These are phyloP conservation scores for Isochrysis galbana DNA, from an alignment of 78 protist species.

Conservation along the genomic window DNA sequence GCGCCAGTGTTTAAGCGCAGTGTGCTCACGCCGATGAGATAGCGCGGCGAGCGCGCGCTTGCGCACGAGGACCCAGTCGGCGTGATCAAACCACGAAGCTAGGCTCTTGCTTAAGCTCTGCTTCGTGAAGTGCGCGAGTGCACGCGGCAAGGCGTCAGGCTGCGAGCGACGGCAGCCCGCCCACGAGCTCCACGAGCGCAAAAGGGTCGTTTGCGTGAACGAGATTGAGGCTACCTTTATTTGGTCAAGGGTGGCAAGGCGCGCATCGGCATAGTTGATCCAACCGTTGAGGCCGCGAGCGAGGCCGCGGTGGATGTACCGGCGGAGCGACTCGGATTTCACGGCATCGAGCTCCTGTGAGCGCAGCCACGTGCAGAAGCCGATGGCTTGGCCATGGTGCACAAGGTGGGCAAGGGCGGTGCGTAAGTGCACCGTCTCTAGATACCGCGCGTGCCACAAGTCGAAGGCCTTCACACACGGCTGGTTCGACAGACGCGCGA, in stretches of 20 bases:
- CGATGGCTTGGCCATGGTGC: neutral
- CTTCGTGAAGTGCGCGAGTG: too few relatives aligned
- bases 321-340: neutral
- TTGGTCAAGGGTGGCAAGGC: neutral
- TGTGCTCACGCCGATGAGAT: too few relatives aligned
- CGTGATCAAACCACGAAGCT: too few relatives aligned
- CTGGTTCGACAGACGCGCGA: neutral
- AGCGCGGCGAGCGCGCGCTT: too few relatives aligned
- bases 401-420: neutral
- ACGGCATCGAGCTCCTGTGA: neutral
- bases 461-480: neutral
- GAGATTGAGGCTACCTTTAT: neutral
- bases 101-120: too few relatives aligned
- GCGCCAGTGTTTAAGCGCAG: too few relatives aligned
- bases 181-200: neutral
- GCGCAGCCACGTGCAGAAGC: neutral
- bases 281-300: neutral
- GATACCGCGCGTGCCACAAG: neutral
- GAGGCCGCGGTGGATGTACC: neutral
- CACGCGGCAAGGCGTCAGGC: too few relatives aligned
- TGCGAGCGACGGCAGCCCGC: too few relatives aligned
- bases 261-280: neutral
- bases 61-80: too few relatives aligned
- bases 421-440: neutral
- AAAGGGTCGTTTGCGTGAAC: neutral